phyloP scores from a whole-genome alignment of 2,329 filamentous ascomycete species.

The Aspergillus sp. region DNA sequence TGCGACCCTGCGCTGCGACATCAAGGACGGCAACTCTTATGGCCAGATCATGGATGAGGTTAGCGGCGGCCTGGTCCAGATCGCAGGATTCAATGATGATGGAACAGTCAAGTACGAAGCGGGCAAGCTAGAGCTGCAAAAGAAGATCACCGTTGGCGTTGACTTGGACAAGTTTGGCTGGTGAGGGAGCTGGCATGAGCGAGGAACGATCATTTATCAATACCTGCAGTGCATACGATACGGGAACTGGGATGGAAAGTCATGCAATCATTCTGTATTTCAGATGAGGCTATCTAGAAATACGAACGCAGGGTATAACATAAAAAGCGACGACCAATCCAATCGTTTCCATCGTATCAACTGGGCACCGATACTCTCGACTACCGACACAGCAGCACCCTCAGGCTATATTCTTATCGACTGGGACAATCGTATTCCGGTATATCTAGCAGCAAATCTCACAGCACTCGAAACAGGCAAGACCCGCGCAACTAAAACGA shows the following conservation, averaged over 20 bases:
- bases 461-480: slow-evolving; percentile 27
- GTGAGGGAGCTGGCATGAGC: neutral
- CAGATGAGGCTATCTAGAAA: neutral
- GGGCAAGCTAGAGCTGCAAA: slow-evolving; percentile 16
- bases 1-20: slow-evolving; percentile 34
- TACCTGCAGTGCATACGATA: too few relatives aligned
- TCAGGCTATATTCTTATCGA: neutral
- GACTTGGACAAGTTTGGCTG: neutral
- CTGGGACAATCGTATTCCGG: neutral
- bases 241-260: neutral
- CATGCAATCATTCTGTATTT: neutral
- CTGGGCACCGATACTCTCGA: neutral
- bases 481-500: slow-evolving; percentile 25
- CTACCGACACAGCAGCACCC: neutral
- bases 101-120: slow-evolving; percentile 36
- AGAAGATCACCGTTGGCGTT: slow-evolving; percentile 15
- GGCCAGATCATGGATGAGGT: slow-evolving; percentile 38
- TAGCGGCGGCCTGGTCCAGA: slow-evolving; percentile 39
- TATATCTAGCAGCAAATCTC: slow-evolving; percentile 28
- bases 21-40: slow-evolving; percentile 30
- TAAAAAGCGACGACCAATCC: neutral
- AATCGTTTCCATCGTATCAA: neutral
- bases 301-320: slow-evolving; percentile 1
- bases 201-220: too few relatives aligned
- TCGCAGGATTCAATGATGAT: slow-evolving; percentile 31